phyloP scores from a whole-genome alignment of 164 flowering plant species.

The Chimonanthus praecox region DNA sequence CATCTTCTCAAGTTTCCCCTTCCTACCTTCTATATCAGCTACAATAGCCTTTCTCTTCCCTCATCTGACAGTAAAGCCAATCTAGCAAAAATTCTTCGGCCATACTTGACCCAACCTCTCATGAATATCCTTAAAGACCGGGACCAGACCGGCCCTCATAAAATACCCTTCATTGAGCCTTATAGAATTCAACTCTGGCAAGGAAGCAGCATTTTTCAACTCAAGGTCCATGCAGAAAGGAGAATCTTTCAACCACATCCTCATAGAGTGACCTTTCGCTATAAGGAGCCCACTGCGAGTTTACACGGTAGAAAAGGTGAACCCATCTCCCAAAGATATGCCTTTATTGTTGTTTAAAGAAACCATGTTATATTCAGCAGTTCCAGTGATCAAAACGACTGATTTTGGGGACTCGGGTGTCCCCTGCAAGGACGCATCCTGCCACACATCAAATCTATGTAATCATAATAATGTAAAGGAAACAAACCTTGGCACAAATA shows the following conservation, averaged over 20 bases:
- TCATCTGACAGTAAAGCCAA: conserved; percentile 77
- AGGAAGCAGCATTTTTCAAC: conserved; percentile 63
- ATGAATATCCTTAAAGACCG: conserved; percentile 71
- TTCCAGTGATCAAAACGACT: conserved; percentile 81
- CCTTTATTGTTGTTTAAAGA: conserved; percentile 80
- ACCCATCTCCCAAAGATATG: conserved; percentile 96
- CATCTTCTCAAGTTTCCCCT: conserved; percentile 64
- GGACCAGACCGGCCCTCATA: conserved; percentile 85
- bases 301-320: conserved; percentile 95
- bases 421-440: conserved; percentile 96
- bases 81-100: conserved; percentile 86
- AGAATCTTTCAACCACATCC: conserved; percentile 97
- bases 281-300: conserved; percentile 75
- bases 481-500: too few relatives aligned
- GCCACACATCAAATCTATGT: conserved; percentile 11
- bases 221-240: conserved; percentile 96
- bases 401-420: conserved; percentile 87
- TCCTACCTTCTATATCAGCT: conserved; percentile 74
- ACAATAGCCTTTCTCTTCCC: conserved; percentile 58
- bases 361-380: conserved; percentile 81
- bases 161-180: conserved; percentile 79
- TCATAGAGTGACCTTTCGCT: conserved; percentile 85
- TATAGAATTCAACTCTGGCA: conserved; percentile 80
- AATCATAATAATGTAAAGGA: too few relatives aligned
- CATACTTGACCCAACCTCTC: conserved; percentile 68